Evolutionary conservation across 345 rosid species (phyloP), one percentile per base, ranked within the genome.

Genomic region (Gynandropsis gynandra): DNA sequence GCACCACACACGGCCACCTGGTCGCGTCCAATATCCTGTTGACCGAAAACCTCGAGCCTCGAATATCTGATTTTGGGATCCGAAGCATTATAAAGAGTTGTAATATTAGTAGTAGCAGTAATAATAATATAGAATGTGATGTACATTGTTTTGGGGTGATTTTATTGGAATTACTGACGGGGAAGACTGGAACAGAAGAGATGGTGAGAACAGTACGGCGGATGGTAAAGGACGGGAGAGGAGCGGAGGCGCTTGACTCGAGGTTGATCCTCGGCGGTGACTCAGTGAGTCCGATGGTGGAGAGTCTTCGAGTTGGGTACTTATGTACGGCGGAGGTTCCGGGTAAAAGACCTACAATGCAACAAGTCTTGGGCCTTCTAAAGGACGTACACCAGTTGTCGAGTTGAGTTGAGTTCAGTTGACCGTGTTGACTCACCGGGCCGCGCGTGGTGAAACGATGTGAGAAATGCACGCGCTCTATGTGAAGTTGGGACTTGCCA

Each of bases 331-430:
- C 95, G 4, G 96, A 90, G 64, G 43, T 65, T 11, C 70, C 95
- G 0, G 76, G 56, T 19, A 90, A 90, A 68, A 70, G 98, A 42
- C 96, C 96, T 52, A 81, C 85, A 13, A 87, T 90, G 89, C 98
- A 87, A 48, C 98, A 90, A 37, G 92, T 90, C 4, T 52, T 90
- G 14, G 98, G 96, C 7, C 69, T 82, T 50, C 92, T 90, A 21
- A 87, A 90, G 60, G 96, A 87, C 72, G 68, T 83, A 8, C 85
- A 71, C 29, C 67, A 80, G 17, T 58, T 50, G 54, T 67, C 67
- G 0, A 24, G 67, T 27, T 67, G 62, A 67, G 44, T 61, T 60
- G 37, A 16, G 13, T 41, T 41, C 8, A 13, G 1, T 1, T 41
- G n/a, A n/a, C n/a, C 11, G 17, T 12, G 1, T 41, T 9, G 21